These are phyloP conservation scores for Aschersonia sp. DNA, from an alignment of 2,329 filamentous ascomycete genomes.

Conservation along the genomic window DNA sequence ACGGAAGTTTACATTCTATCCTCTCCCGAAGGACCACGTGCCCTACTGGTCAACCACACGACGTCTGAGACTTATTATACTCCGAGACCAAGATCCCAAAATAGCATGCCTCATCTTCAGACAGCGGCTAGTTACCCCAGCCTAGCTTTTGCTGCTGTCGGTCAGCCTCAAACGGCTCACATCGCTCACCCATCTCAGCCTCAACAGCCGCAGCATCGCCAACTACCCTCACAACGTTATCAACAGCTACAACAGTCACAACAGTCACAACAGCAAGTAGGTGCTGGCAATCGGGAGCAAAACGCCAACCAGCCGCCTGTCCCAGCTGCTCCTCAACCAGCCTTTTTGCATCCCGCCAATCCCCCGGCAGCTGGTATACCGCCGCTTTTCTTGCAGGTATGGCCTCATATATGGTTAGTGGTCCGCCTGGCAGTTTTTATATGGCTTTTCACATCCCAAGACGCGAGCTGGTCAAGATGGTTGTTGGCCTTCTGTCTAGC, in stretches of 20 bases:
- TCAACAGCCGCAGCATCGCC: slow-evolving; percentile 3
- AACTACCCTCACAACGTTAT: background rate
- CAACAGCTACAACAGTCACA: slow-evolving; percentile 2
- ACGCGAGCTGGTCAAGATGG: slow-evolving; percentile 45
- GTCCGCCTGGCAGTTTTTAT: slow-evolving; percentile 43
- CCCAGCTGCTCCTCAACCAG: slow-evolving; percentile 1
- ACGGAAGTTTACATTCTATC: slow-evolving; percentile 45
- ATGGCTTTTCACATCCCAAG: slow-evolving; percentile 48
- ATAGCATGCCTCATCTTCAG: slow-evolving; percentile 13
- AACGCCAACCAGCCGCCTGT: slow-evolving; percentile 5
- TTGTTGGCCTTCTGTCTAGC: slow-evolving; percentile 39
- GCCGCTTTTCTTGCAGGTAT: slow-evolving; percentile 22
- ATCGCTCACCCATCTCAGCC: slow-evolving; percentile 8
- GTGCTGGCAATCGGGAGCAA: slow-evolving; percentile 1
- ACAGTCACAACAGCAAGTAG: slow-evolving; percentile 5
- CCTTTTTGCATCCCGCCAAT: slow-evolving; percentile 22
- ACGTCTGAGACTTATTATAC: slow-evolving; percentile 36
- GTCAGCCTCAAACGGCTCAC: background rate
- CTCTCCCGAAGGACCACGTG: slow-evolving; percentile 44
- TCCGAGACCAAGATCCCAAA: slow-evolving; percentile 18
- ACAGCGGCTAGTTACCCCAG: slow-evolving; percentile 6
- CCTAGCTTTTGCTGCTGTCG: slow-evolving; percentile 1
- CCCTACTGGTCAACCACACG: slow-evolving; percentile 37
- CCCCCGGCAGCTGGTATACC: slow-evolving; percentile 18
- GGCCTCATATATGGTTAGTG: slow-evolving; percentile 49